Evolutionary conservation across 495 filamentous ascomycete species (phyloP), one percentile per base, ranked within the genome.

Genomic region (Aspergillus olivimuriae): DNA sequence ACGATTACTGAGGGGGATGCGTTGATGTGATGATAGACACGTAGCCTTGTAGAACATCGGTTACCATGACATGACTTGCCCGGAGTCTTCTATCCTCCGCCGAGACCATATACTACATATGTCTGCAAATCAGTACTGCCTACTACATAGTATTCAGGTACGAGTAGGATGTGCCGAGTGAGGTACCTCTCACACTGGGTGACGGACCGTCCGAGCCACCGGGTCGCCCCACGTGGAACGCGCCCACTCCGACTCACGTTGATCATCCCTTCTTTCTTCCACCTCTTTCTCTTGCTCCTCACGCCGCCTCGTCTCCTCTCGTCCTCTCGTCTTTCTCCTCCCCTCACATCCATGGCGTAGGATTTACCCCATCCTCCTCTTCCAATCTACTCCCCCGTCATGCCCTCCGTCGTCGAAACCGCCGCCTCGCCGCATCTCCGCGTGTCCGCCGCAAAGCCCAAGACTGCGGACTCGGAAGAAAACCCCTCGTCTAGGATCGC

Each of bases 1-100:
- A 92, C 31, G 89, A 95, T 57, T 95, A 89, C 62, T 95, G 74
- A 62, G 43, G 9, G 18, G 9, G 7, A 43, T 32, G 10, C 34
- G 47, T 30, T 28, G 33, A 23, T 38, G 19, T 22, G 42, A 48
- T 36, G 28, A n/a, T n/a, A n/a, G n/a, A n/a, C n/a, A n/a, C n/a
- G n/a, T n/a, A n/a, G n/a, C n/a, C n/a, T n/a, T n/a, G n/a, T n/a
- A n/a, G n/a, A n/a, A n/a, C n/a, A n/a, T n/a, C n/a, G n/a, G n/a
- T n/a, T n/a, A n/a, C n/a, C n/a, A n/a, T n/a, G n/a, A n/a, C n/a
- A n/a, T n/a, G n/a, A n/a, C n/a, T n/a, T n/a, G n/a, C n/a, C n/a
- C n/a, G n/a, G n/a, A n/a, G n/a, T n/a, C n/a, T n/a, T n/a, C n/a
- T n/a, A n/a, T n/a, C n/a, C n/a, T n/a, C n/a, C n/a, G n/a, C n/a